phyloP scores from a whole-genome alignment of 1,284 basidiomycete species.

The Earliella scabrosa region DNA sequence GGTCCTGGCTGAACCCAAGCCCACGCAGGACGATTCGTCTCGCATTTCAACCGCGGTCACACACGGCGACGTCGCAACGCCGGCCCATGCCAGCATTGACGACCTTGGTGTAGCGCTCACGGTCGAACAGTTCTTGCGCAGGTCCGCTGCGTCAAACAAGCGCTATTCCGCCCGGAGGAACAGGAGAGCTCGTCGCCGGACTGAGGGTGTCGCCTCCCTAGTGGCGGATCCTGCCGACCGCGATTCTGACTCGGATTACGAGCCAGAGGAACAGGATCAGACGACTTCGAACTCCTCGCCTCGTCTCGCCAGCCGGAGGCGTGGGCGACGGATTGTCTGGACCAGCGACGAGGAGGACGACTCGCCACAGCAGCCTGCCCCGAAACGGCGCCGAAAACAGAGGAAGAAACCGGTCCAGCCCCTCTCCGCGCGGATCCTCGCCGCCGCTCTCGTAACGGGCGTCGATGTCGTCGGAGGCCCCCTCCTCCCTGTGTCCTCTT shows the following conservation, averaged over 20 bases:
- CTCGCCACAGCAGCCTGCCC: not conserved
- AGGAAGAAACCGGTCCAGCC: constrained; percentile 24
- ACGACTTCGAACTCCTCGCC: not conserved
- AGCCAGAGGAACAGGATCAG: not conserved
- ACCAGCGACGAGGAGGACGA: constrained; percentile 13
- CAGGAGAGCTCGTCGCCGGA: not conserved
- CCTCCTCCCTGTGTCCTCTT: constrained; percentile 1
- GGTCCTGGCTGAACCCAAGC: no score
- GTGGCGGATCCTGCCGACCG: not conserved
- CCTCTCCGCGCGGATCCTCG: constrained; percentile 29
- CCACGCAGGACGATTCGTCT: no score
- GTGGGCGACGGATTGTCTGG: not conserved
- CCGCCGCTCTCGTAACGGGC: constrained; percentile 30
- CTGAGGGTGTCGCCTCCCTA: no score
- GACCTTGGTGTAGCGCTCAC: not conserved
- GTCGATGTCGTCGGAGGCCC: constrained; percentile 20
- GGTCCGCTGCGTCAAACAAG: not conserved
- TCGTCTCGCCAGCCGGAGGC: not conserved
- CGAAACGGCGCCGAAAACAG: constrained; percentile 4
- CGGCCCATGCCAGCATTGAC: no score
- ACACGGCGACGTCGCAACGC: no score
- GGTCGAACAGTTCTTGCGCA: not conserved
- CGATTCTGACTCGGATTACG: not conserved
- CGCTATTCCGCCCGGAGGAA: not conserved
- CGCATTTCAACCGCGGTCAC: no score